Evolutionary conservation across 2,329 filamentous ascomycete species (phyloP).

Genomic region (Aaosphaeria arxii): DNA sequence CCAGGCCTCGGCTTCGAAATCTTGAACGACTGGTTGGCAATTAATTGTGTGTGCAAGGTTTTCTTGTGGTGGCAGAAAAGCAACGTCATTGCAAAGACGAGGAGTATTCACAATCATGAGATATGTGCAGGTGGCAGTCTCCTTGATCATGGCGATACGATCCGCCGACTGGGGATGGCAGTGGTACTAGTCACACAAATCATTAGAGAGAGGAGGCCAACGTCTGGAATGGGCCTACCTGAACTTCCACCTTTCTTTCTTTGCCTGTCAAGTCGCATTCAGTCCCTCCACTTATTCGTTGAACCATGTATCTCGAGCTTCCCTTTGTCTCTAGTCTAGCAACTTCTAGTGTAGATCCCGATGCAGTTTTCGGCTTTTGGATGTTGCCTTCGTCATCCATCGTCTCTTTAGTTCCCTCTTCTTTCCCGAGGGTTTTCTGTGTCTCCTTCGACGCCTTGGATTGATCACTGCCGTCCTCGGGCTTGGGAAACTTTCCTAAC

Average conservation of each 20-base stretch:
- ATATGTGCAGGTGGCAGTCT: conserved; percentile 86
- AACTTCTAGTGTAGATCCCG: conserved; percentile 27
- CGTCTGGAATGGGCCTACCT: conserved; percentile 39
- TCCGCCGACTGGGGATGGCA: conserved; percentile 75
- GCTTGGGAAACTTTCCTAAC: conserved; percentile 59
- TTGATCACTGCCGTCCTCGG: neutral
- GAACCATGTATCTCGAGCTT: conserved; percentile 81
- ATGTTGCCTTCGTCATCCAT: conserved; percentile 27
- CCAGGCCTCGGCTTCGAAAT: conserved; percentile 53
- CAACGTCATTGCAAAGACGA: conserved; percentile 80
- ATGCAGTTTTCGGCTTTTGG: conserved; percentile 15
- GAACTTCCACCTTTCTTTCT: conserved; percentile 79
- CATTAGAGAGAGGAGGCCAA: neutral
- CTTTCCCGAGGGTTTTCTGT: conserved; percentile 28
- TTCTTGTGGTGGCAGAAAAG: conserved; percentile 78
- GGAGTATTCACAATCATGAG: conserved; percentile 91
- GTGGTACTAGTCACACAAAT: conserved; percentile 52
- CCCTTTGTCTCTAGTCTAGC: conserved; percentile 77
- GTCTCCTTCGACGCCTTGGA: conserved; percentile 18
- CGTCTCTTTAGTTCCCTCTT: conserved; percentile 24
- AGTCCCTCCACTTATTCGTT: conserved; percentile 75
- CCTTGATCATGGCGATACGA: conserved; percentile 88
- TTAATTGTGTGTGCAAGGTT: conserved; percentile 73
- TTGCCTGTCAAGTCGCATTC: conserved; percentile 82
- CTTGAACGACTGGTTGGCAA: conserved; percentile 68